phyloP scores from a whole-genome alignment of 805 yeast species.

The Saccharomyces eubayanus region DNA sequence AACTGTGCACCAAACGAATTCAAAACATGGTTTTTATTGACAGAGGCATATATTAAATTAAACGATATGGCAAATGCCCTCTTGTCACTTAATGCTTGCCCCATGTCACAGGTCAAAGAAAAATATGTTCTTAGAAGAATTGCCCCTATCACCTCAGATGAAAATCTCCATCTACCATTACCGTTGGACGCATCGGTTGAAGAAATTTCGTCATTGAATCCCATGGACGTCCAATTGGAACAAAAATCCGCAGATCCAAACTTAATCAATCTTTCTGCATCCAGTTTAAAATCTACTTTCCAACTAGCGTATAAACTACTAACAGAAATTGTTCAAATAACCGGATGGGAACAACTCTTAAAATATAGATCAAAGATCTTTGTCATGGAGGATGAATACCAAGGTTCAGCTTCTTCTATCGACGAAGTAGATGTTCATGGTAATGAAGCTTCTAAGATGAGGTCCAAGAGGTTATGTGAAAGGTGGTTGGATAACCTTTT shows the following conservation, averaged over 20 bases:
- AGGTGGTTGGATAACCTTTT: constrained; percentile 70
- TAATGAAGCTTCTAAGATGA: constrained; percentile 32
- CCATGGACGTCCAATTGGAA: constrained; percentile 52
- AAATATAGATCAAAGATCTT: constrained; percentile 51
- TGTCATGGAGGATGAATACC: constrained; percentile 54
- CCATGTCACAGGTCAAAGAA: constrained; percentile 60
- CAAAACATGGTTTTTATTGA: constrained; percentile 59
- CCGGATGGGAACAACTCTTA: constrained; percentile 64
- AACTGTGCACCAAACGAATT: constrained; percentile 64
- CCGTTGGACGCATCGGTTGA: constrained; percentile 63
- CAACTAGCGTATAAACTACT: constrained; percentile 48
- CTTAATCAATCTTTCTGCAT: constrained; percentile 53
- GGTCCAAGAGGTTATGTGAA: constrained; percentile 57
- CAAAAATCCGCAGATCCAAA: constrained; percentile 54
- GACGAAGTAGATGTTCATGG: constrained; percentile 4
- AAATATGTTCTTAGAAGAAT: constrained; percentile 50
- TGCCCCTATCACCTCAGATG: constrained; percentile 32
- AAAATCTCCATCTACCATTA: constrained; percentile 53
- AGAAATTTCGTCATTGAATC: constrained; percentile 55
- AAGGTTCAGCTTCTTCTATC: constrained; percentile 3
- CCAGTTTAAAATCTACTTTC: constrained; percentile 49
- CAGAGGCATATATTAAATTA: constrained; percentile 48
- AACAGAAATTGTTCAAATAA: constrained; percentile 50
- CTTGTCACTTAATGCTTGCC: constrained; percentile 64
- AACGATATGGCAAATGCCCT: constrained; percentile 62